Evolutionary conservation across 805 yeast species (phyloP), one percentile per base, ranked within the genome.

Genomic region (Yamadazyma kitorensis): DNA sequence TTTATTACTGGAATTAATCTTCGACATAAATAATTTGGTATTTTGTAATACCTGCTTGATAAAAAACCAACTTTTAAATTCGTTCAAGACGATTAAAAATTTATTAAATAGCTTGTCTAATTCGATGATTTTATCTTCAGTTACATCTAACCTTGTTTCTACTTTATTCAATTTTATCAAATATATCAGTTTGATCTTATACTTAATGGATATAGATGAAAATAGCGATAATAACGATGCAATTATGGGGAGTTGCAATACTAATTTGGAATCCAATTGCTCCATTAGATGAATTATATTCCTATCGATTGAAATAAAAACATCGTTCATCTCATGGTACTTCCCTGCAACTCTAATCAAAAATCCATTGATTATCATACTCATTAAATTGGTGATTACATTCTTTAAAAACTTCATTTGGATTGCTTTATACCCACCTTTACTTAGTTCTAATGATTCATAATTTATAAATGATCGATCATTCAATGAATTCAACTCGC

Each of bases 181-280:
- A 24, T 42, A 42, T 5, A 27, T 31, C 7, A 42, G 21, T 29
- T 42, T 42, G 17, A 42, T 16, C 17, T 39, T 38, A 20, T 42
- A 42, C 26, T 42, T 42, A 9, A 36, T 16, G 4, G 27, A 15
- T 2, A 34, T 14, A 1, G 41, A 31, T 11, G 37, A 22, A 12
- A 36, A 25, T 18, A 42, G 27, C 14, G 34, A 31, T 4, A 36
- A 18, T 6, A 36, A 32, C n/a, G 32, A 23, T 4, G 47, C 36
- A 10, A 36, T n/a, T n/a, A 39, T 15, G 3, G 43, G 41, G 13
- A 39, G 27, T n/a, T 37, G 39, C n/a, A 36, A 2, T 4, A 34
- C 21, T 10, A 29, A 13, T 5, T 13, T 24, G 8, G 19, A 21
- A 16, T 13, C 17, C 2, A 23, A 17, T 5, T 23, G n/a, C 4